These are phyloP conservation scores for Verticillium longisporum DNA, from an alignment of 2,329 filamentous ascomycete species.

Conservation along the genomic window DNA sequence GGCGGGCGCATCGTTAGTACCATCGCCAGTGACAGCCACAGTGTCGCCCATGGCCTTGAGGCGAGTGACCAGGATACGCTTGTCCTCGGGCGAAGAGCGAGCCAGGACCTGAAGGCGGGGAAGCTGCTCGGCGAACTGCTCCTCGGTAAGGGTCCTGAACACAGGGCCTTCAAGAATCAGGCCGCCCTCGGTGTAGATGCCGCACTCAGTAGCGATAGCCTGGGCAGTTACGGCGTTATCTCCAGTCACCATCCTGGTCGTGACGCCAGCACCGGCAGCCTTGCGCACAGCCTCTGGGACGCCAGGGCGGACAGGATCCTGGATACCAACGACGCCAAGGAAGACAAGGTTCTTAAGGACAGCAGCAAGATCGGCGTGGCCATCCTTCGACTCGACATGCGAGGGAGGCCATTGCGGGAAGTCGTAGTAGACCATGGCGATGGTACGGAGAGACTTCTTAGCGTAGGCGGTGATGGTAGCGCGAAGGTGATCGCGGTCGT, in stretches of 20 bases:
- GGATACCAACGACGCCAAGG: constrained; percentile 63
- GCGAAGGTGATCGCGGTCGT: constrained; percentile 42
- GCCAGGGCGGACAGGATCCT: constrained; percentile 60
- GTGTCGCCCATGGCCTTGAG: constrained; percentile 50
- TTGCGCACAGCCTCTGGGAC: constrained; percentile 57
- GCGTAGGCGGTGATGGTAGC: constrained; percentile 53
- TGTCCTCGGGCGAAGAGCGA: constrained; percentile 54
- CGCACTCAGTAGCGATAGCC: constrained; percentile 58
- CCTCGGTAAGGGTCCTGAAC: constrained; percentile 49
- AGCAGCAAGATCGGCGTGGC: constrained; percentile 52
- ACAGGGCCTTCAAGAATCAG: constrained; percentile 60
- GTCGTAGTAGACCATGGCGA: constrained; percentile 68
- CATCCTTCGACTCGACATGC: constrained; percentile 56
- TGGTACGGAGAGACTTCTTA: constrained; percentile 64
- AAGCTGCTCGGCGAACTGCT: constrained; percentile 45
- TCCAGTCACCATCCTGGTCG: constrained; percentile 67
- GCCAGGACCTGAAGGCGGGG: constrained; percentile 45
- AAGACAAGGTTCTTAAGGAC: constrained; percentile 61
- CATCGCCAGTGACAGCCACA: constrained; percentile 59
- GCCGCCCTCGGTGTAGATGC: constrained; percentile 54
- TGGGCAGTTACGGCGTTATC: constrained; percentile 60
- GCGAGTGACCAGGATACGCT: constrained; percentile 46
- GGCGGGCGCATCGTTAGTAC: constrained; percentile 60
- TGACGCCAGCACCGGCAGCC: constrained; percentile 58
- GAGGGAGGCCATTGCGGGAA: constrained; percentile 64